These are phyloP conservation scores for Escallonia rubra DNA, from an alignment of 129 eudicot species.

Conservation along the genomic window DNA sequence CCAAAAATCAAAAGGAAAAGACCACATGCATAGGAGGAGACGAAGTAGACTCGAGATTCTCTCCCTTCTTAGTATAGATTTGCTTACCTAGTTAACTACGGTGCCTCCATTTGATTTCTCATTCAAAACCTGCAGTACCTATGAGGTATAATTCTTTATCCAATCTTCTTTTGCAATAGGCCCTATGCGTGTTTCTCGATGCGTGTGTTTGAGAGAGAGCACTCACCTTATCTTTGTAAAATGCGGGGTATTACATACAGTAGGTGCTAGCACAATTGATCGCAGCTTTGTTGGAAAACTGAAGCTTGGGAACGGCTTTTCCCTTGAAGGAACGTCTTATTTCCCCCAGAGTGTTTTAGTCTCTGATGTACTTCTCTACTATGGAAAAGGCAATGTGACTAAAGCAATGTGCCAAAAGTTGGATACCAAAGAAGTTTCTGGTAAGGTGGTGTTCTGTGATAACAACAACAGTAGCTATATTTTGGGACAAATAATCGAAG, in stretches of 20 bases:
- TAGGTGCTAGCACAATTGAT: slow-evolving; percentile 34
- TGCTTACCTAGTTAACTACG: no score
- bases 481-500: neutral
- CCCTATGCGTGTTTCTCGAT: no score
- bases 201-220: no score
- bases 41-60: no score
- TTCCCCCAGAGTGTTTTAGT: slow-evolving; percentile 14
- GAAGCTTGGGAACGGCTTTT: slow-evolving; percentile 22
- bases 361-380: slow-evolving; percentile 12
- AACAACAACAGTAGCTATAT: neutral
- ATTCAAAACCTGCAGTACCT: no score
- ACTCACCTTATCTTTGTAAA: no score
- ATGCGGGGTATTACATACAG: neutral
- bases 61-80: no score
- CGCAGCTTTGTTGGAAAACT: slow-evolving; percentile 23
- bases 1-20: no score
- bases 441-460: slow-evolving; percentile 30
- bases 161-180: no score
- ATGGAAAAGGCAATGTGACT: slow-evolving; percentile 11
- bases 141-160: no score
- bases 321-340: slow-evolving; percentile 29
- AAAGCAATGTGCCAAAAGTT: neutral
- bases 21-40: no score
- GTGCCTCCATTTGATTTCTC: no score
- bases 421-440: slow-evolving; percentile 12